A percentile compares a stretch with the other conserved stretches of the same genome.
Conservation (phyloP, 2,329 filamentous ascomycete species). For the Pezicula radicicola region DNA sequence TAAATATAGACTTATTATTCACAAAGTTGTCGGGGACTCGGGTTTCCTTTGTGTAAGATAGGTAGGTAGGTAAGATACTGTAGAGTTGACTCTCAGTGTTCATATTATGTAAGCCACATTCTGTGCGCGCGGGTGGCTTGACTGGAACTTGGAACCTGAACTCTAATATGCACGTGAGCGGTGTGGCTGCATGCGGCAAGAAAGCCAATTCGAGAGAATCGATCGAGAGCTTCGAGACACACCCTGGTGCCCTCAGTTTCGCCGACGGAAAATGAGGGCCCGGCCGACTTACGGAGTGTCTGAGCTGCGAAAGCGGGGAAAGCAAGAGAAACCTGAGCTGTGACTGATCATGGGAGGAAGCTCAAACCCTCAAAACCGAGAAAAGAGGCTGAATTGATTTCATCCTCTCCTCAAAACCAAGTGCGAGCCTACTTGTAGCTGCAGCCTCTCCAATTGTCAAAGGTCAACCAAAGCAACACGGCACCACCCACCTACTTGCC, state of each 20-base stretch:
- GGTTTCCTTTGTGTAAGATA: neutral
- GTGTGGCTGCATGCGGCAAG: neutral
- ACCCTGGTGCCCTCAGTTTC: neutral
- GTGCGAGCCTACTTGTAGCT: no score
- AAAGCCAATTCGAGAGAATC: neutral
- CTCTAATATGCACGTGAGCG: neutral
- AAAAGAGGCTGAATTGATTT: neutral
- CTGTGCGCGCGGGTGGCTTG: neutral
- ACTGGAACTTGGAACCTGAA: neutral
- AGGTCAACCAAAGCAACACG: no score
- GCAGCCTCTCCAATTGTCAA: no score
- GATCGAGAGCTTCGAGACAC: neutral
- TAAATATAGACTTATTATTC: no score
- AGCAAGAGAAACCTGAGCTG: no score
- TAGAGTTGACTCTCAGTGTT: neutral
- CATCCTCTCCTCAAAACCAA: no score
- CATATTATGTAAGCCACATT: neutral
- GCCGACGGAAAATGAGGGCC: no score
- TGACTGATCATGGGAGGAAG: no score
- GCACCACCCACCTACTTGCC: no score
- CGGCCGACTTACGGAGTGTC: no score
- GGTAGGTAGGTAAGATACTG: neutral
- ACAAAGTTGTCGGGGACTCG: no score
- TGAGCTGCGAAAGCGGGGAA: no score
- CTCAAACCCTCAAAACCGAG: neutral